Conservation (phyloP, 2,329 filamentous ascomycete species). For the Paracoccidioides lutzii region DNA sequence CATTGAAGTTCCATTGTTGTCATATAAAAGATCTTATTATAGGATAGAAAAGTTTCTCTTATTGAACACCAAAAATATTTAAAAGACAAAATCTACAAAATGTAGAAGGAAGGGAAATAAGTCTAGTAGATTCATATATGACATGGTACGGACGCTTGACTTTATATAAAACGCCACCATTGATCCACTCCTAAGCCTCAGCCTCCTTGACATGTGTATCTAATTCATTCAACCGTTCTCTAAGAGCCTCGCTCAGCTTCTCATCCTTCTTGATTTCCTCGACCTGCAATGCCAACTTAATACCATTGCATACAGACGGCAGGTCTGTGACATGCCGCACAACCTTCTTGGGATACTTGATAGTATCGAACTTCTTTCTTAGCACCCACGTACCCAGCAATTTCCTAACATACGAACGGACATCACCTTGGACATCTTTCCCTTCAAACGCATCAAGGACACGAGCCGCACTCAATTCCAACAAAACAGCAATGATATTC, state of each 20-base stretch:
- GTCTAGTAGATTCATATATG: constrained; percentile 4
- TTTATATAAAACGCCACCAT: neutral
- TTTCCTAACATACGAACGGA: constrained; percentile 28
- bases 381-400: constrained; percentile 23
- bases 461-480: constrained; percentile 35
- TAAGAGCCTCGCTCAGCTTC: constrained; percentile 16
- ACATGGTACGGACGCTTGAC: constrained; percentile 6
- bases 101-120: constrained; percentile 2
- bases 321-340: constrained; percentile 10
- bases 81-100: neutral
- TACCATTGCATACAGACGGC: constrained; percentile 29
- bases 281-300: constrained; percentile 27
- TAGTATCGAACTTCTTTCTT: constrained; percentile 15
- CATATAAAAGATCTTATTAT: neutral
- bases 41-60: neutral
- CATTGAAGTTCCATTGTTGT: too few species aligned
- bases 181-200: neutral
- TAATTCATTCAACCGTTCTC: constrained; percentile 29
- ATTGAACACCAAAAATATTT: neutral
- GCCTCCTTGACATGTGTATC: constrained; percentile 41
- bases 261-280: constrained; percentile 18
- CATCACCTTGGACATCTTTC: constrained; percentile 30
- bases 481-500: constrained; percentile 29
- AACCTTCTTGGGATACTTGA: constrained; percentile 5
- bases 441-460: constrained; percentile 25